These are phyloP conservation scores for Fusarium tanahbumbuense DNA, from an alignment of 2,329 filamentous ascomycete genomes.

Conservation along the genomic window DNA sequence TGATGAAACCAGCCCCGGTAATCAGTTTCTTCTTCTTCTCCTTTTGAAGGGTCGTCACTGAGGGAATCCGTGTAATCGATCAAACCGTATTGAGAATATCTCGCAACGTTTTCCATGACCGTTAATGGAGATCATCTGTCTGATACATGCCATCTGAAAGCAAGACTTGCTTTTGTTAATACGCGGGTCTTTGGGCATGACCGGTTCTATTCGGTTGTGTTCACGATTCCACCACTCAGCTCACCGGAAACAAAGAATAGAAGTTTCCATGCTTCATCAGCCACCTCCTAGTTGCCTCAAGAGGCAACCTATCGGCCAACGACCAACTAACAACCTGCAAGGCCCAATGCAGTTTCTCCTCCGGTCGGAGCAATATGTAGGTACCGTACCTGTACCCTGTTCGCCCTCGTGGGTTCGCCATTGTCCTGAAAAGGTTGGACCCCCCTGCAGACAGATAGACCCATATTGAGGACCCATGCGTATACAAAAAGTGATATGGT, in stretches of 20 bases:
- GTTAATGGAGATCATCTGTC: neutral
- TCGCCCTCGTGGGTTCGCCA: neutral
- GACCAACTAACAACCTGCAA: constrained; percentile 8
- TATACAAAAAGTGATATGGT: constrained; percentile 8
- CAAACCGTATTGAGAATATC: neutral
- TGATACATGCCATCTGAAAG: neutral
- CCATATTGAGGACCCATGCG: constrained; percentile 8
- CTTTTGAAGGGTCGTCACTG: neutral
- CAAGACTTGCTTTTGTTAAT: constrained; percentile 2
- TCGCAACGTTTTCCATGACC: neutral
- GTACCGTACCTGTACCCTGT: constrained; percentile 10
- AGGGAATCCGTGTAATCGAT: too few relatives aligned
- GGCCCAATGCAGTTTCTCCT: constrained; percentile 22
- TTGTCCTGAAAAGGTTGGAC: constrained; percentile 6
- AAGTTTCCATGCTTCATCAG: constrained; percentile 15
- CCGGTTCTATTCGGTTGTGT: neutral
- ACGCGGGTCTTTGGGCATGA: neutral
- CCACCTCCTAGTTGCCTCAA: constrained; percentile 20
- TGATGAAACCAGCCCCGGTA: constrained; percentile 4
- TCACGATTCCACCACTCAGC: constrained; percentile 37
- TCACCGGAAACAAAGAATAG: constrained; percentile 4
- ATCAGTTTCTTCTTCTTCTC: neutral
- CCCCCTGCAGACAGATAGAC: constrained; percentile 20
- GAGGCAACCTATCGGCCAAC: constrained; percentile 13
- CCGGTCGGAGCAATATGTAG: constrained; percentile 23